These are phyloP conservation scores for Verticillium longisporum DNA, from an alignment of 2,329 filamentous ascomycete genomes.

Conservation along the genomic window DNA sequence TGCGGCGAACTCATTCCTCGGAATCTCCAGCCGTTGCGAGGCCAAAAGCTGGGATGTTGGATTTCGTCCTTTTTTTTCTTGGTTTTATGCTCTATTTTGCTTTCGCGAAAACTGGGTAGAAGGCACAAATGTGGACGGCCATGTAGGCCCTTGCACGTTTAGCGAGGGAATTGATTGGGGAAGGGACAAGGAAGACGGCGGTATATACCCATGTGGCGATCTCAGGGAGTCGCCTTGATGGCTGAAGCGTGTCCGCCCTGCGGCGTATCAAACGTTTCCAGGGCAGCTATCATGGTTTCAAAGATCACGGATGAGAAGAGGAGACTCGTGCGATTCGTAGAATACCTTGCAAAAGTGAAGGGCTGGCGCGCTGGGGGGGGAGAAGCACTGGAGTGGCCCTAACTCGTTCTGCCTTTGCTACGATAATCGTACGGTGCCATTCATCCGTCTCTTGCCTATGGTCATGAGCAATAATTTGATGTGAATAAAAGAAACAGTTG, in stretches of 20 bases:
- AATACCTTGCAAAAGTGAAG: neutral
- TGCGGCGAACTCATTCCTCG: neutral
- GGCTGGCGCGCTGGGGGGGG: neutral
- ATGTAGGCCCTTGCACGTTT: neutral
- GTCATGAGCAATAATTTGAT: neutral
- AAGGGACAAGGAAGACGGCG: conserved; percentile 1
- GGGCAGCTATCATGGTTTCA: neutral
- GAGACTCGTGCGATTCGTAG: neutral
- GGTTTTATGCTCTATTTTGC: neutral
- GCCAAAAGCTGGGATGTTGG: neutral
- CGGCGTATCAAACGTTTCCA: neutral
- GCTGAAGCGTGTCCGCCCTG: neutral
- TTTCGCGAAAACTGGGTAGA: neutral
- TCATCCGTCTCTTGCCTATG: neutral
- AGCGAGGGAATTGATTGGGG: neutral
- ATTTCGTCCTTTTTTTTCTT: neutral
- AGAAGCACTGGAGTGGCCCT: neutral
- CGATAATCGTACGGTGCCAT: neutral
- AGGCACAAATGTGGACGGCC: neutral
- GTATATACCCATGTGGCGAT: conserved; percentile 10
- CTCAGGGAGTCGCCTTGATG: neutral
- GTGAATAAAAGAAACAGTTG: neutral
- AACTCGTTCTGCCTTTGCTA: neutral
- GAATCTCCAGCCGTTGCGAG: neutral
- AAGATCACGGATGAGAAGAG: neutral